Base-by-base conservation (phyloP, 345 rosid species). In the Gossypium ekmanianum region DNA sequence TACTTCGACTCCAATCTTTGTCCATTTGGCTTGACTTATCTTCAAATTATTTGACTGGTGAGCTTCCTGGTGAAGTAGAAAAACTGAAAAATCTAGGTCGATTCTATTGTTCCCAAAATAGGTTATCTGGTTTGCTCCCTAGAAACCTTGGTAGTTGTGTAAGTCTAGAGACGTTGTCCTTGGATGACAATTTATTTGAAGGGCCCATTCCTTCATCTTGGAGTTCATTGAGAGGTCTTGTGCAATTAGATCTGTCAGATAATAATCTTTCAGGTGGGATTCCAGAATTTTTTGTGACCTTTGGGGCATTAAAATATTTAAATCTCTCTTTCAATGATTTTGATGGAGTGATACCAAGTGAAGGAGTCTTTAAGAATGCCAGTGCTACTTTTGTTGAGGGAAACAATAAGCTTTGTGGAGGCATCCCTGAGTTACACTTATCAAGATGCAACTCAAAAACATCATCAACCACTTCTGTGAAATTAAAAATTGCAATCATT, bases 251-350 rank as follows among this genome's bases (percentile, higher is more conserved):
- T 45, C 17, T 55, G 3, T 79, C 75, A 2, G 2, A 0, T 0
- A 74, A 74, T n/a, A 29, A 74, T 43, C 14, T 81, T 20, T 44
- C 75, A 1, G 84, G 85, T 11, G 48, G 3, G 11, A 52, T 79
- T 68, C 80, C 79, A 54, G 2, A 13, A 57, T 75, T 45, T 45
- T 8, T 59, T 24, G 63, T 26, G 17, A 26, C 9, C 3, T 61
- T 80, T 34, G 1, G 27, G 3, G 24, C 27, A 3, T 51, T 80
- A 34, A 16, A 51, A 7, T 27, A 69, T 52, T 66, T 84, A 3
- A 79, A 81, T 68, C 16, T 81, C 4, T 84, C 84, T 1, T 9
- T 61, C 6, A 84, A 81, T 59, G 54, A 75, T 11, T 63, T 84
- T 0, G 69, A 84, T 3, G 84, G 83, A 11, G 55, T 2, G 55